phyloP scores from a whole-genome alignment of 2,329 filamentous ascomycete genomes.

The Colletotrichum eremochloae region DNA sequence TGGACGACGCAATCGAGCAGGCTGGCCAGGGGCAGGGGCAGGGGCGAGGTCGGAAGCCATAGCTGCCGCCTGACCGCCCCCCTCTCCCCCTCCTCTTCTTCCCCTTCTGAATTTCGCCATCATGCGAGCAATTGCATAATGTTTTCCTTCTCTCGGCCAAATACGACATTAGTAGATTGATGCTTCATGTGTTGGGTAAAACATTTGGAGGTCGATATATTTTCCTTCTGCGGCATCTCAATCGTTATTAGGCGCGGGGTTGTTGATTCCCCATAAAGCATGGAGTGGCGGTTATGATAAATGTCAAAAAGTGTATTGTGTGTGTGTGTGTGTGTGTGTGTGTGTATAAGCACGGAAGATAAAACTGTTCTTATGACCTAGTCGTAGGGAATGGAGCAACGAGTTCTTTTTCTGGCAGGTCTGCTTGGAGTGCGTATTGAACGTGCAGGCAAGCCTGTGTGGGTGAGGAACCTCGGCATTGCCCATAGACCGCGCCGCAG shows the following conservation, averaged over 20 bases:
- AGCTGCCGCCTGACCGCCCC: too few relatives aligned
- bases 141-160: neutral
- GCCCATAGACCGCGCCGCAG: too few relatives aligned
- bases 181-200: neutral
- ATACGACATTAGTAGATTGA: neutral
- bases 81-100: too few relatives aligned
- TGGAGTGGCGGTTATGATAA: neutral
- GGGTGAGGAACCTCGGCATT: neutral
- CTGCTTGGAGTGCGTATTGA: neutral
- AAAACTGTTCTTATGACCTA: neutral
- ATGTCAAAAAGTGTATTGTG: too few relatives aligned
- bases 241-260: neutral
- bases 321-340: neutral
- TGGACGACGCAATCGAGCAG: slow-evolving; percentile 69
- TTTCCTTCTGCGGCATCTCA: neutral
- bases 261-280: too few relatives aligned
- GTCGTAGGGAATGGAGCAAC: neutral
- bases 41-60: slow-evolving; percentile 23
- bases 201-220: neutral
- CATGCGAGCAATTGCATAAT: slow-evolving; percentile 14
- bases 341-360: neutral
- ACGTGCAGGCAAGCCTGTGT: neutral
- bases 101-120: neutral
- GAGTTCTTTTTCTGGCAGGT: neutral
- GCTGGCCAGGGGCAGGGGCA: slow-evolving; percentile 47